Percentiles rank a stretch among this genome's conserved stretches.
These are phyloP conservation scores for Pythium grandisporangium DNA, from an alignment of 352 stramenopile genomes.

Conservation along the genomic window DNA sequence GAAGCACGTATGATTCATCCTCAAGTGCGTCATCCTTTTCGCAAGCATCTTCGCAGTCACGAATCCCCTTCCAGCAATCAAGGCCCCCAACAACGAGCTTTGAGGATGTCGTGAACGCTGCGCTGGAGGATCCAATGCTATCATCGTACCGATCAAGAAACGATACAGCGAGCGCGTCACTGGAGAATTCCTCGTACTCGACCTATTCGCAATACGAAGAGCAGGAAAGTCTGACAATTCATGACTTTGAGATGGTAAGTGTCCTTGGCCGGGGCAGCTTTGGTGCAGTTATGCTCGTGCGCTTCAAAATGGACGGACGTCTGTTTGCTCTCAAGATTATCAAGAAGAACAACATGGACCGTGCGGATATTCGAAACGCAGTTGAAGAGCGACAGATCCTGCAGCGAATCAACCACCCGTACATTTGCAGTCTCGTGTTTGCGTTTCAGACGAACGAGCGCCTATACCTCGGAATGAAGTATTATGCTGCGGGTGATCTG, in stretches of 20 bases:
- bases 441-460: slow-evolving; percentile 86
- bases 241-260: slow-evolving; percentile 89
- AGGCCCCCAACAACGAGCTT: not conserved
- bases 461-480: slow-evolving; percentile 87
- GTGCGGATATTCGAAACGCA: slow-evolving; percentile 72
- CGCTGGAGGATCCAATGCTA: slow-evolving; percentile 7
- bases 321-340: slow-evolving; percentile 88
- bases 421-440: slow-evolving; percentile 83
- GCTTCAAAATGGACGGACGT: slow-evolving; percentile 83
- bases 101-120: slow-evolving; percentile 7
- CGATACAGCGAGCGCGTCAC: slow-evolving; percentile 10
- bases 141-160: slow-evolving; percentile 10
- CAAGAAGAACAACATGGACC: slow-evolving; percentile 86
- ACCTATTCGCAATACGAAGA: slow-evolving; percentile 11
- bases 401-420: slow-evolving; percentile 83
- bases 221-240: slow-evolving; percentile 68
- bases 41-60: no score
- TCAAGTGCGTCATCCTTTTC: no score
- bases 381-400: slow-evolving; percentile 87
- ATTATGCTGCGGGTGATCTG: slow-evolving; percentile 80
- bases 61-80: no score
- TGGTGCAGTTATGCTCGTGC: slow-evolving; percentile 83
- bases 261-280: slow-evolving; percentile 84
- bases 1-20: not conserved
- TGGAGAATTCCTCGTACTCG: slow-evolving; percentile 12